phyloP scores from a whole-genome alignment of 441 rosid species.

The Arabidopsis hybrid region DNA sequence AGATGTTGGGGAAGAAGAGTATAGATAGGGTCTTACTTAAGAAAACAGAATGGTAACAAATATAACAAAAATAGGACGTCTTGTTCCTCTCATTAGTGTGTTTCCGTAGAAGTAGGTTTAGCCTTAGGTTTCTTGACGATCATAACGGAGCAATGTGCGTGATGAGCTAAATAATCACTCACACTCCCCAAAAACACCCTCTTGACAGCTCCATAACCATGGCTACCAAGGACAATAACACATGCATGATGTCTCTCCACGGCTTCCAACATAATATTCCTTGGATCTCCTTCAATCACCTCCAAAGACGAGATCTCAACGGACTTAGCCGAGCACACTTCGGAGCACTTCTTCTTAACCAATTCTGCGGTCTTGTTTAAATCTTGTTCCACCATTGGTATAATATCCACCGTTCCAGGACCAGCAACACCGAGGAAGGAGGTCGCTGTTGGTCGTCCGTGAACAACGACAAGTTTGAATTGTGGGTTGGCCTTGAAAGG shows the following conservation, averaged over 20 bases:
- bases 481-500: conserved; percentile 43
- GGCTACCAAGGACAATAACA: conserved; percentile 59
- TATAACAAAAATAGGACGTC: neutral
- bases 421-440: conserved; percentile 46
- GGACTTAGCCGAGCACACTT: conserved; percentile 46
- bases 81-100: neutral
- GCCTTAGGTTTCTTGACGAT: conserved; percentile 39
- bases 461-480: conserved; percentile 53
- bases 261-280: conserved; percentile 52
- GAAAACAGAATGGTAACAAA: neutral
- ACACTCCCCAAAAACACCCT: conserved; percentile 45
- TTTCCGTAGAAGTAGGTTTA: neutral
- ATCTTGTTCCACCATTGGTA: conserved; percentile 51
- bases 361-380: conserved; percentile 44
- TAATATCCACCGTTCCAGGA: conserved; percentile 48
- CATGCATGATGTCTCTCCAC: conserved; percentile 55
- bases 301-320: conserved; percentile 42
- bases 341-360: conserved; percentile 42
- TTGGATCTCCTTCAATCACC: conserved; percentile 57
- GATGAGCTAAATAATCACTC: conserved; percentile 42
- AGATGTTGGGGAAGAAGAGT: conserved; percentile 2
- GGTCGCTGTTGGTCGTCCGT: conserved; percentile 50
- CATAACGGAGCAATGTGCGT: conserved; percentile 41
- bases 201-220: conserved; percentile 57
- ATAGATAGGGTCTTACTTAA: neutral